These are phyloP conservation scores for Polysphondylium violaceum DNA, from an alignment of 78 protist genomes.

Conservation along the genomic window DNA sequence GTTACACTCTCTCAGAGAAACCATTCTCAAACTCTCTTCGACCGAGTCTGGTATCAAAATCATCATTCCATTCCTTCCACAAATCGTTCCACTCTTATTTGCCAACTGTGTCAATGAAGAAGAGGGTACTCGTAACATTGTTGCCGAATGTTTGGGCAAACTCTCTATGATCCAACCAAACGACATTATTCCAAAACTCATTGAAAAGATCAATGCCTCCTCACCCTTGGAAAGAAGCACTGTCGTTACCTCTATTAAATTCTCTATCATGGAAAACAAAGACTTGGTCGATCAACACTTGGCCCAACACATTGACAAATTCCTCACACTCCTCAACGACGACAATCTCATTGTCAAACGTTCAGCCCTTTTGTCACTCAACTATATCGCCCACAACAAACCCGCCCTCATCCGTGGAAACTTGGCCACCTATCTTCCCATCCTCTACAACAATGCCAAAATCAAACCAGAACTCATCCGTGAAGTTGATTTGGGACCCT, in stretches of 20 bases:
- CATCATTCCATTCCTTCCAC: constrained; percentile 53
- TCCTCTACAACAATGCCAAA: constrained; percentile 83
- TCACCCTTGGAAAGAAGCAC: constrained; percentile 79
- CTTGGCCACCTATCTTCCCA: constrained; percentile 76
- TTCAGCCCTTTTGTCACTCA: constrained; percentile 89
- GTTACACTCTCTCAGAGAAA: constrained; percentile 91
- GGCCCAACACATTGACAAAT: constrained; percentile 15
- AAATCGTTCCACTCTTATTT: constrained; percentile 75
- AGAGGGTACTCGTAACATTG: constrained; percentile 95
- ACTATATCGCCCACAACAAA: constrained; percentile 89
- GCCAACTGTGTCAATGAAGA: constrained; percentile 85
- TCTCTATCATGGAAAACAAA: constrained; percentile 82
- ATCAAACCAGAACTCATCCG: constrained; percentile 90
- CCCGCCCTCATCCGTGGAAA: constrained; percentile 75
- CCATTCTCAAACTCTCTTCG: constrained; percentile 47
- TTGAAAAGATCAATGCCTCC: background rate
- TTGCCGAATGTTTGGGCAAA: constrained; percentile 95
- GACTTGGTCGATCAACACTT: constrained; percentile 68
- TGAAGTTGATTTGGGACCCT: constrained; percentile 95
- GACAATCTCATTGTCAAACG: constrained; percentile 88
- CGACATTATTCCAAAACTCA: constrained; percentile 78
- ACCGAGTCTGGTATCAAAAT: constrained; percentile 18
- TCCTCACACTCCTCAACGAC: constrained; percentile 81
- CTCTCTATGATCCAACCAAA: constrained; percentile 86
- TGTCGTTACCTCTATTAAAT: constrained; percentile 87